Evolutionary conservation across 1,284 basidiomycete genomes (phyloP).

Genomic region (Anthracocystis setariae): DNA sequence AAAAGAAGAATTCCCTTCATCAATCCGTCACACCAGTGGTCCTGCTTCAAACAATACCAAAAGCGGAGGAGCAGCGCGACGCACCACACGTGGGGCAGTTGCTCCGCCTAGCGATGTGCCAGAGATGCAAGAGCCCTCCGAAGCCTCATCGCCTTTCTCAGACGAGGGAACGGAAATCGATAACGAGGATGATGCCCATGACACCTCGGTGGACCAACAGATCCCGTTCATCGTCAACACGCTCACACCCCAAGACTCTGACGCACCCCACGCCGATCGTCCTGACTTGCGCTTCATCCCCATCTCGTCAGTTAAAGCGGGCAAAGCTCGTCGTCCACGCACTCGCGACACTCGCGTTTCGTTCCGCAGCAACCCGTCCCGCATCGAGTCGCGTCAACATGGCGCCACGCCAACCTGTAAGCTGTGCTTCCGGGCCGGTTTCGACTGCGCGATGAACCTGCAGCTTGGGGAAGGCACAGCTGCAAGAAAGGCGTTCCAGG

Average conservation of each 20-base stretch:
- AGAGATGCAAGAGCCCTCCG: conserved; percentile 34
- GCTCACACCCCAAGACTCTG: conserved; percentile 10
- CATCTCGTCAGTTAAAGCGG: conserved; percentile 42
- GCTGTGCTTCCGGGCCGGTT: conserved; percentile 53
- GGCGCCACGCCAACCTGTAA: conserved; percentile 35
- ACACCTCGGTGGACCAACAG: conserved; percentile 15
- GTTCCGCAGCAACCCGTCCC: conserved; percentile 41
- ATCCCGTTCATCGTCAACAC: conserved; percentile 33
- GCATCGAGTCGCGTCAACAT: conserved; percentile 32
- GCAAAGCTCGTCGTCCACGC: conserved; percentile 36
- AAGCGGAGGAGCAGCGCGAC: neutral
- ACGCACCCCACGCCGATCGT: neutral
- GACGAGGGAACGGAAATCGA: conserved; percentile 41
- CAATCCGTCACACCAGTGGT: conserved; percentile 3
- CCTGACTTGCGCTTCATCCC: conserved; percentile 44
- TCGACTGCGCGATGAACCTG: conserved; percentile 57
- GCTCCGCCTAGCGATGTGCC: conserved; percentile 54
- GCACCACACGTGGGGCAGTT: conserved; percentile 23
- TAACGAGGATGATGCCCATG: conserved; percentile 19
- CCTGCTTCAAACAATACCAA: conserved; percentile 5
- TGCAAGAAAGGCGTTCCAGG: conserved; percentile 51
- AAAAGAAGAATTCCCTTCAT: conserved; percentile 21
- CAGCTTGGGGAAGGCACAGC: conserved; percentile 49
- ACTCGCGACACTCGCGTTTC: conserved; percentile 52
- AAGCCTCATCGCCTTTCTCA: neutral